These are phyloP conservation scores for Euphrasia confusa DNA, from an alignment of 257 asterid species.

Conservation along the genomic window DNA sequence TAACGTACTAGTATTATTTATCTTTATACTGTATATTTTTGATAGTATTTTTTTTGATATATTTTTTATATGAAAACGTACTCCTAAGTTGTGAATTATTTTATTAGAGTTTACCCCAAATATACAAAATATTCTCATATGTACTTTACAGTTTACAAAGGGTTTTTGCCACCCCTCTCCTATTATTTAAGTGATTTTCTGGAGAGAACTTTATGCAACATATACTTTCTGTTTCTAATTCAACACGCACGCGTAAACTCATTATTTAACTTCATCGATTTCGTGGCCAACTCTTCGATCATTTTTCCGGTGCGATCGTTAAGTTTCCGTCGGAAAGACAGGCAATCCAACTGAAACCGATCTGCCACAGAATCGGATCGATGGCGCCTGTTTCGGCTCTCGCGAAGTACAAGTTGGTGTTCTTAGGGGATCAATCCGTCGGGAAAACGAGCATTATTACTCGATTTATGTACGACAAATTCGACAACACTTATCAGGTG, in stretches of 20 bases:
- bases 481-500: constrained; percentile 90
- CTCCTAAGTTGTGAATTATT: no score
- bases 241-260: constrained; percentile 26
- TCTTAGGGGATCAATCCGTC: constrained; percentile 92
- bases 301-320: constrained; percentile 48
- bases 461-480: constrained; percentile 91
- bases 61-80: no score
- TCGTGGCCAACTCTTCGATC: constrained; percentile 25
- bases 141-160: no score
- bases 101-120: no score
- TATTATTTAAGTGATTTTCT: no score
- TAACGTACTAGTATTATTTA: no score
- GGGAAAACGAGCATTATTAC: constrained; percentile 95
- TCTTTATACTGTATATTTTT: no score
- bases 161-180: no score
- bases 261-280: constrained; percentile 21
- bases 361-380: constrained; percentile 30
- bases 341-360: constrained; percentile 27
- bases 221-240: no score
- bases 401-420: constrained; percentile 88
- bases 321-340: constrained; percentile 33
- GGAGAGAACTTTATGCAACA: no score
- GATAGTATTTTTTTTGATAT: no score
- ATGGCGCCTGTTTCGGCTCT: constrained; percentile 97
- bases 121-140: no score